These are phyloP conservation scores for Pseudodiploospora longispora DNA, from an alignment of 2,329 filamentous ascomycete genomes.

Conservation along the genomic window DNA sequence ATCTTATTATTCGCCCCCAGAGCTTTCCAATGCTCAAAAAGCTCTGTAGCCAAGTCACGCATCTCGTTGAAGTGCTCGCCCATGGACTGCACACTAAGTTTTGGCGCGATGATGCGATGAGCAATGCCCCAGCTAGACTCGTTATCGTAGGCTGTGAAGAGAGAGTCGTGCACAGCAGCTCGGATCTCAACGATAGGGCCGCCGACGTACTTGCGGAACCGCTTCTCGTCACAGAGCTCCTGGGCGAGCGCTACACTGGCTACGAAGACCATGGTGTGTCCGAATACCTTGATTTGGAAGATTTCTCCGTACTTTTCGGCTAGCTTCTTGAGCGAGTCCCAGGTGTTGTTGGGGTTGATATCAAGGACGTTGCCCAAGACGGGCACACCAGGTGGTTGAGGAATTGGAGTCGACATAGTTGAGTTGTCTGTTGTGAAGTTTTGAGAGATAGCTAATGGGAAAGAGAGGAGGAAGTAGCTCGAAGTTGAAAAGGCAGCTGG, in stretches of 20 bases:
- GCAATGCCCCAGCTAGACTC: slow-evolving; percentile 42
- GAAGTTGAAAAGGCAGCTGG: too few relatives aligned
- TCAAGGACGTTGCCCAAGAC: slow-evolving; percentile 30
- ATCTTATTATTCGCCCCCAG: slow-evolving; percentile 30
- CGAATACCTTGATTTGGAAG: slow-evolving; percentile 28
- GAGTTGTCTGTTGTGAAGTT: neutral
- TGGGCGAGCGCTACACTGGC: slow-evolving; percentile 39
- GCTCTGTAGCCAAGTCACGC: slow-evolving; percentile 38
- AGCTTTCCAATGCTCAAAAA: slow-evolving; percentile 41
- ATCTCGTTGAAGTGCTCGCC: slow-evolving; percentile 37
- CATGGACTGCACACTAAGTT: slow-evolving; percentile 26
- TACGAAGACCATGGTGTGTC: slow-evolving; percentile 32
- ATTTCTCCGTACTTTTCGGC: slow-evolving; percentile 29
- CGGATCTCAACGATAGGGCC: slow-evolving; percentile 46
- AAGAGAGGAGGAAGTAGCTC: too few relatives aligned
- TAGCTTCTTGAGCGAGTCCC: slow-evolving; percentile 27
- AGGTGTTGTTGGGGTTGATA: slow-evolving; percentile 26
- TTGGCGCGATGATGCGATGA: slow-evolving; percentile 44
- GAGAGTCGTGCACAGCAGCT: slow-evolving; percentile 38
- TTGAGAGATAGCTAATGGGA: neutral
- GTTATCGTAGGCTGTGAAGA: slow-evolving; percentile 44
- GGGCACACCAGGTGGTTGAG: slow-evolving; percentile 25
- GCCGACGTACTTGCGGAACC: slow-evolving; percentile 46
- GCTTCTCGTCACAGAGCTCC: slow-evolving; percentile 44
- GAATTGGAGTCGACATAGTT: slow-evolving; percentile 26